phyloP scores from a whole-genome alignment of 2,329 filamentous ascomycete genomes.

The Alternaria gansuensis region DNA sequence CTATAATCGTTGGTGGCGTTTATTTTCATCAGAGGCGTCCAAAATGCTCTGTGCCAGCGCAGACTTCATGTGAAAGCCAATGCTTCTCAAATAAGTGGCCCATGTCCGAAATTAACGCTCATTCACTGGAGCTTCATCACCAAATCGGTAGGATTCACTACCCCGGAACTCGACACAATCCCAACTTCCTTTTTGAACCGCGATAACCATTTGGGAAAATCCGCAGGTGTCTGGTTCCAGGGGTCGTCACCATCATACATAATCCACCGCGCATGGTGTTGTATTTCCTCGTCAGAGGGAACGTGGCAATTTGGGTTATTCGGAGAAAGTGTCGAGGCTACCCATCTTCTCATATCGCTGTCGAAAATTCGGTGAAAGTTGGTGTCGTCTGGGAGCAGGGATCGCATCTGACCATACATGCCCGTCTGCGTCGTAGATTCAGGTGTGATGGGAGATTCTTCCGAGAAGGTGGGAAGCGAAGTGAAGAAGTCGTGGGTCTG shows the following conservation, averaged over 20 bases:
- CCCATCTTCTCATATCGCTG: constrained; percentile 36
- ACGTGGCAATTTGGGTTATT: constrained; percentile 34
- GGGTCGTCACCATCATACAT: constrained; percentile 47
- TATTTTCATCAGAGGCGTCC: no score
- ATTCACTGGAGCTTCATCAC: neutral
- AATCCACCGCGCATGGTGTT: constrained; percentile 46
- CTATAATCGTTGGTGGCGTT: no score
- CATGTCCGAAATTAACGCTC: neutral
- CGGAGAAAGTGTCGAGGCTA: constrained; percentile 36
- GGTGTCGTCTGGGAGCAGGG: constrained; percentile 25
- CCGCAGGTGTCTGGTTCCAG: constrained; percentile 52
- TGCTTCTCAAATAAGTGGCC: neutral
- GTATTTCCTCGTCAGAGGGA: constrained; percentile 46
- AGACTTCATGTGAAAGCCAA: neutral
- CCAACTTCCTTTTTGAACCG: constrained; percentile 43
- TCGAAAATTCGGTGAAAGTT: constrained; percentile 33
- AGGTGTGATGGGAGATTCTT: neutral
- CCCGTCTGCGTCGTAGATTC: constrained; percentile 10
- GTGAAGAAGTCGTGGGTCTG: constrained; percentile 2
- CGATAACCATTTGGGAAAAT: constrained; percentile 45
- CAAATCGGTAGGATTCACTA: constrained; percentile 13
- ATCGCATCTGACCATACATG: constrained; percentile 13
- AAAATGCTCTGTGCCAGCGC: neutral
- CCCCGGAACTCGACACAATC: constrained; percentile 13
- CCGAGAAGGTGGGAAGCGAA: neutral